Percentiles rank a stretch among this genome's conserved stretches.
These are phyloP conservation scores for Ascodesmis nigricans DNA, from an alignment of 495 filamentous ascomycete genomes.

Conservation along the genomic window DNA sequence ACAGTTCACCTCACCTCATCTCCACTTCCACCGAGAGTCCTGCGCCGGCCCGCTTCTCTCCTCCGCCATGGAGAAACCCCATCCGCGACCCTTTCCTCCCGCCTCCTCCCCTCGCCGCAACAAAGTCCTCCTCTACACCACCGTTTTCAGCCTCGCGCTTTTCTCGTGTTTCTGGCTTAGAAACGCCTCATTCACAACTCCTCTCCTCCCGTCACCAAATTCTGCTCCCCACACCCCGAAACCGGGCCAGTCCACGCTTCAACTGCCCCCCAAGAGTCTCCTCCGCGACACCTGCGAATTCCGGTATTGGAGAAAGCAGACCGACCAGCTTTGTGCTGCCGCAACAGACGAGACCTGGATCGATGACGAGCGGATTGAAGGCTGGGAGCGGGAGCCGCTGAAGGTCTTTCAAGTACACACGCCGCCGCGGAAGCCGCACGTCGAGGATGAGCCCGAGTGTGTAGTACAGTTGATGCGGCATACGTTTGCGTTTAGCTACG, in stretches of 20 bases:
- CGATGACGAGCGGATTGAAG: background rate
- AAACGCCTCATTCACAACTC: background rate
- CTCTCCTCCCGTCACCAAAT: background rate
- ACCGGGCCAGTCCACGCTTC: too few relatives aligned
- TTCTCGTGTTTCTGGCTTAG: too few relatives aligned
- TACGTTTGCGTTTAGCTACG: conserved; percentile 58
- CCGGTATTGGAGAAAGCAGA: conserved; percentile 1
- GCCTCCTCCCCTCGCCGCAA: background rate
- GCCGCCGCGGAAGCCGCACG: conserved; percentile 21
- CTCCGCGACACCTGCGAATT: conserved; percentile 1
- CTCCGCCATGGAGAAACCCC: too few relatives aligned
- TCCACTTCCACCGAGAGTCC: too few relatives aligned
- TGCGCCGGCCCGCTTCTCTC: too few relatives aligned
- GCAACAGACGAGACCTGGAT: background rate
- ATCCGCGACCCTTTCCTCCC: too few relatives aligned
- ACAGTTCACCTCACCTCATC: too few relatives aligned
- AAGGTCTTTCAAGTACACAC: conserved; percentile 49
- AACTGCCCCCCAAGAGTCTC: too few relatives aligned
- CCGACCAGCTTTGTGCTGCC: background rate
- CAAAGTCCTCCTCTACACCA: background rate
- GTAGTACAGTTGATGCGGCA: conserved; percentile 42
- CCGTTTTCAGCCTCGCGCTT: background rate
- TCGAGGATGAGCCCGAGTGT: conserved; percentile 30
- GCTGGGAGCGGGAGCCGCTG: conserved; percentile 23
- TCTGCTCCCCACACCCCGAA: too few relatives aligned